A percentile compares a stretch with the other conserved stretches of the same genome.
Conservation (phyloP, 495 filamentous ascomycete species). For the Neurospora tetraspora region DNA sequence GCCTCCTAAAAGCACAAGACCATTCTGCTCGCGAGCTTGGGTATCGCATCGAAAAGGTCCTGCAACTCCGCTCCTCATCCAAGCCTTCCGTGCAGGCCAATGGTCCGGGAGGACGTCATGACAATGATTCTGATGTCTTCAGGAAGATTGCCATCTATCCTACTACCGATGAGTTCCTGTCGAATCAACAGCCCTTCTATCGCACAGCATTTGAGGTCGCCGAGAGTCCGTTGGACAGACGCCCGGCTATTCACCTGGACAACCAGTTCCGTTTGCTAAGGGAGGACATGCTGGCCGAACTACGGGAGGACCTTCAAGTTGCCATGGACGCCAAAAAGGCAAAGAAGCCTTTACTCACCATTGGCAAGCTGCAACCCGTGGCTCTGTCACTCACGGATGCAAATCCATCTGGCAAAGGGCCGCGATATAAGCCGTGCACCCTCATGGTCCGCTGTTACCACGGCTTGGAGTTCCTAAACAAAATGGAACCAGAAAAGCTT, state of each 20-base stretch:
- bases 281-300: slow-evolving; percentile 62
- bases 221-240: slow-evolving; percentile 23
- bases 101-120: slow-evolving; percentile 62
- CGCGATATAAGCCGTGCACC: slow-evolving; percentile 26
- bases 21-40: slow-evolving; percentile 18
- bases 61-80: slow-evolving; percentile 6
- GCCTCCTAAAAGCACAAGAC: slow-evolving; percentile 23
- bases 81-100: neutral
- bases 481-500: slow-evolving; percentile 18
- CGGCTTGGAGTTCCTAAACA: slow-evolving; percentile 36
- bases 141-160: slow-evolving; percentile 56
- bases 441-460: slow-evolving; percentile 33
- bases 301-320: slow-evolving; percentile 50
- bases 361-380: slow-evolving; percentile 10
- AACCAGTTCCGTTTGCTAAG: slow-evolving; percentile 72
- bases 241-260: slow-evolving; percentile 49
- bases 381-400: neutral
- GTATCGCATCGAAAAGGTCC: slow-evolving; percentile 18
- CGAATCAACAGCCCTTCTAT: slow-evolving; percentile 49
- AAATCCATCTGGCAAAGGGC: slow-evolving; percentile 4
- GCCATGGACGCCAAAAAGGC: slow-evolving; percentile 35
- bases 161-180: slow-evolving; percentile 58
- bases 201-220: slow-evolving; percentile 34
- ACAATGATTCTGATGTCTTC: slow-evolving; percentile 62
- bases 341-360: slow-evolving; percentile 6